Base-by-base conservation (phyloP, 148 eudicot genomes). In the Selenicereus undatus region DNA sequence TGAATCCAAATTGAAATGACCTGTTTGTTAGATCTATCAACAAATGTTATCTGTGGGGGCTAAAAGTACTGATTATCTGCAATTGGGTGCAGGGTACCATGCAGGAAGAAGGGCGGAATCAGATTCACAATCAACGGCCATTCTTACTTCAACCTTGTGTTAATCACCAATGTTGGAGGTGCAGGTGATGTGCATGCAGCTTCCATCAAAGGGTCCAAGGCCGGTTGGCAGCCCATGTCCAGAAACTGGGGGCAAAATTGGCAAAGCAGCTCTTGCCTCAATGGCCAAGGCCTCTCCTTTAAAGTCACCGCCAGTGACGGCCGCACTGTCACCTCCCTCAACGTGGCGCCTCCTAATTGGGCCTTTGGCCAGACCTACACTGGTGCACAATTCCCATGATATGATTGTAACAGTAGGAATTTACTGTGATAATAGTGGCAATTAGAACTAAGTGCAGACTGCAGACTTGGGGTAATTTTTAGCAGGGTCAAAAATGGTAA, bases 201-300 rank as follows among this genome's bases (percentile, higher is more conserved):
- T 29, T 83, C 92, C 1, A 88, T 92, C 82, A 91, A 91, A 86
- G 97, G 97, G 20, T 92, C 94, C 6, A 86, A 66, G 39, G 87
- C 94, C 1, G 77, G 24, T 0, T 92, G 97, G 97, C 87, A 87
- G 79, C 66, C 91, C 30, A 89, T 92, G 97, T 92, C 94, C 3
- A 82, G 97, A 56, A 92, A 92, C 82, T 92, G 97, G 97, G 97
- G 97, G 0, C 94, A 91, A 71, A 93, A 93, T 45, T 93, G 97
- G 97, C 97, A 93, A 82, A 90, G 89, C 91, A 90, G 88, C 87
- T 73, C 85, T 51, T 73, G 48, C 36, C 92, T 93, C 35, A 81
- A 91, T 68, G 91, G 94, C 0, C 97, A 91, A 54, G 51, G 69
- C 79, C 91, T 93, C 52, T 93, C 97, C 32, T 93, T 93, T 74